These are phyloP conservation scores for Spathaspora sp. DNA, from an alignment of 805 yeast species.

Conservation along the genomic window DNA sequence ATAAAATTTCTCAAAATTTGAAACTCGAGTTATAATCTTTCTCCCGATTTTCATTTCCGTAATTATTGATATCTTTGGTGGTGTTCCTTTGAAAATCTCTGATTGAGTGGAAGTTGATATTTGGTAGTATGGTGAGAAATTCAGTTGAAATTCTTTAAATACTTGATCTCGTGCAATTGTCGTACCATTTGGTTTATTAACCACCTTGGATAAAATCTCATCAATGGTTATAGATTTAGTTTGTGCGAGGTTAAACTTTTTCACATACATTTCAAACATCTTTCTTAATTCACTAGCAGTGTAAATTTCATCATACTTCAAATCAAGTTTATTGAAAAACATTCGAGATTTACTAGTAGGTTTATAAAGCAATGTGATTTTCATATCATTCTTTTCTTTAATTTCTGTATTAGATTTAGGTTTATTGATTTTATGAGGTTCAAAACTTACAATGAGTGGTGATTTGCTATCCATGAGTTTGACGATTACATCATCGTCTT, in stretches of 20 bases:
- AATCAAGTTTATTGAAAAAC: conserved; percentile 43
- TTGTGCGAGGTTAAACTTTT: conserved; percentile 46
- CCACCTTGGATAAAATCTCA: conserved; percentile 35
- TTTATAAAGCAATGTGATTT: conserved; percentile 46
- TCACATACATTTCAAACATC: conserved; percentile 55
- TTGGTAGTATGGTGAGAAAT: conserved; percentile 48
- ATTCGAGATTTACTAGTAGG: conserved; percentile 49
- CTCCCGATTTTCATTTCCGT: conserved; percentile 81
- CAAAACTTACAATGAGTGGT: conserved; percentile 55
- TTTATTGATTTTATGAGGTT: conserved; percentile 43
- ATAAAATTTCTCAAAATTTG: conserved; percentile 64
- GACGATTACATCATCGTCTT: conserved; percentile 71
- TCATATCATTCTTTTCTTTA: conserved; percentile 15
- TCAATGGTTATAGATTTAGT: conserved; percentile 57
- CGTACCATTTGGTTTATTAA: not conserved
- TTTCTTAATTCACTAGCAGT: conserved; percentile 51
- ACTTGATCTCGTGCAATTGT: conserved; percentile 40
- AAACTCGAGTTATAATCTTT: conserved; percentile 70
- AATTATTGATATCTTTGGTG: conserved; percentile 62
- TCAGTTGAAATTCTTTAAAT: conserved; percentile 39
- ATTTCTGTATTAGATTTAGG: conserved; percentile 19
- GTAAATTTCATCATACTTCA: conserved; percentile 41
- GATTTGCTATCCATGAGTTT: conserved; percentile 43
- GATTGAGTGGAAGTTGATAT: conserved; percentile 41
- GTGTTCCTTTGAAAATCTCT: conserved; percentile 54